A percentile compares a stretch with the other conserved stretches of the same genome.
Evolutionary conservation across 306 rosid genomes (phyloP).

Genomic region (Vicia faba): DNA sequence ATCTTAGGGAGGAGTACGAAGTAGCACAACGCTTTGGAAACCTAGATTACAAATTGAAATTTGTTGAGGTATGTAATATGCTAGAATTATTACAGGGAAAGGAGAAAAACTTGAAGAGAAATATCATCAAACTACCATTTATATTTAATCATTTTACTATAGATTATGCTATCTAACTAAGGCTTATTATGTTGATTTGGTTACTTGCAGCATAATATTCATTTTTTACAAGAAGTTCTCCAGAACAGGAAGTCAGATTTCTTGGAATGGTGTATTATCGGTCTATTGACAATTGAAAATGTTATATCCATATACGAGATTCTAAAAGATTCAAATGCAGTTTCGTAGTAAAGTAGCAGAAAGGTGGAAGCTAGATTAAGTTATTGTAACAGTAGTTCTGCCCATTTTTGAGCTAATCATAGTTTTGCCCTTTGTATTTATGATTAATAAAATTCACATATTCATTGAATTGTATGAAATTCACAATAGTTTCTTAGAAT

Average conservation of each 20-base stretch:
- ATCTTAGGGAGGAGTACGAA: constrained; percentile 86
- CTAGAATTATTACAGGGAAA: constrained; percentile 6
- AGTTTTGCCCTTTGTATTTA: constrained; percentile 18
- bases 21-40: constrained; percentile 95
- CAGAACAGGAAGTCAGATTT: constrained; percentile 96
- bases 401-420: constrained; percentile 37
- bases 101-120: not conserved
- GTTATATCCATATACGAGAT: constrained; percentile 80
- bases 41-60: constrained; percentile 87
- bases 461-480: constrained; percentile 30
- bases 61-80: constrained; percentile 66
- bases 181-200: constrained; percentile 18
- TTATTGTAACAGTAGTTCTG: constrained; percentile 32
- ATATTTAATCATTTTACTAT: constrained; percentile 6
- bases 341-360: constrained; percentile 38
- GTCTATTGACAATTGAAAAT: constrained; percentile 80
- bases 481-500: constrained; percentile 8
- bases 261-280: constrained; percentile 97
- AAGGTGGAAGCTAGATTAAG: constrained; percentile 36
- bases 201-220: constrained; percentile 90
- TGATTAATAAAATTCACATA: constrained; percentile 34
- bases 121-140: constrained; percentile 6
- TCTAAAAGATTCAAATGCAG: constrained; percentile 60
- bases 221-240: constrained; percentile 93
- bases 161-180: constrained; percentile 9